Base-by-base conservation (phyloP, 495 filamentous ascomycete genomes). In the Penicillium salamii region DNA sequence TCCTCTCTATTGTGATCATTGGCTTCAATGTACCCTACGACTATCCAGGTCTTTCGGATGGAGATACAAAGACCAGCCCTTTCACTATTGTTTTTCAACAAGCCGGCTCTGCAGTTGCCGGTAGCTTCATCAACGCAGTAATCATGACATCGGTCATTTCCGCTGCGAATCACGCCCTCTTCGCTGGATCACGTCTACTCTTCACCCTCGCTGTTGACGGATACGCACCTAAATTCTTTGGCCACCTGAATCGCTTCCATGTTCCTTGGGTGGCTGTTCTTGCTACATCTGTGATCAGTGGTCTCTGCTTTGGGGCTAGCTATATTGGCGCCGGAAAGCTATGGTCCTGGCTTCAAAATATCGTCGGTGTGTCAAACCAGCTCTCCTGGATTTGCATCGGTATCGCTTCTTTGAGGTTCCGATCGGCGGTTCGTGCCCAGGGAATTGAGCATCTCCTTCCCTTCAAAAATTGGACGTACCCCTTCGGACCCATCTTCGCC, bases 291-390 rank as follows among this genome's bases (percentile, higher is more conserved):
- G 54, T 73, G 6, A 76, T 84, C 33, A 79, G 75, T 46, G 78
- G 75, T 5, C 69, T 84, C 3, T 81, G 79, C 49, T 85, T 84
- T 42, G 80, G 80, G 17, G 78, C 78, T 1, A 79, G 74, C 50
- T 84, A 81, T 34, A 82, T 84, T 46, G 81, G 82, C 0, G 80
- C 81, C 0, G 80, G 81, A 13, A 67, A 81, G 41, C 46, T 77
- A 3, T 83, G 78, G 78, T 73, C 69, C 3, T 83, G 79, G 79
- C 57, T 83, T 24, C 78, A 81, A 50, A 78, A 79, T 39, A 74
- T 85, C 44, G 81, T 84, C 34, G 81, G 80, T 11, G 81, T 85
- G 11, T 83, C 80, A 0, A 85, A 84, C 53, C 81, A 84, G 61
- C 63, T 85, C 5, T 78, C 78, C 29, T 85, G 81, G 81, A 72